These are phyloP conservation scores for Diphasiastrum complanatum DNA, from an alignment of 83 land plant genomes.

Conservation along the genomic window DNA sequence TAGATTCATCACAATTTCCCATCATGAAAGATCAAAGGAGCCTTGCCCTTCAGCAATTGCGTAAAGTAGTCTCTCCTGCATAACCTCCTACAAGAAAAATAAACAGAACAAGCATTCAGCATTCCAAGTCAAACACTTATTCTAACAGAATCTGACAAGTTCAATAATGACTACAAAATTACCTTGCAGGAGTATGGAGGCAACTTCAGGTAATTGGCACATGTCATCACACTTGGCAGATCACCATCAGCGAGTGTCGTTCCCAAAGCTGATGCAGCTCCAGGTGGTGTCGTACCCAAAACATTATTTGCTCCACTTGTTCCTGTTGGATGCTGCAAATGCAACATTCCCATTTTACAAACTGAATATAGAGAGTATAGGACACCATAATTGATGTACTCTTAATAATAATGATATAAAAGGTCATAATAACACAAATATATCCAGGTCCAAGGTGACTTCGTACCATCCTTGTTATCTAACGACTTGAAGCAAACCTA, in stretches of 20 bases:
- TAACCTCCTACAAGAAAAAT: conserved; percentile 50
- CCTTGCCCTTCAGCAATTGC: conserved; percentile 94
- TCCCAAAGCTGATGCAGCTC: conserved; percentile 34
- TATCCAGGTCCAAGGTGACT: no score
- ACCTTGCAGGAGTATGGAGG: conserved; percentile 99
- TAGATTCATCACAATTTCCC: no score
- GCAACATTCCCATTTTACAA: neutral
- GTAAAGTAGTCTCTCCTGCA: conserved; percentile 77
- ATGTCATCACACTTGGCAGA: conserved; percentile 98
- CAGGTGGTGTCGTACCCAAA: conserved; percentile 57
- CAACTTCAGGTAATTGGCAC: conserved; percentile 94
- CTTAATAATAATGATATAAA: no score
- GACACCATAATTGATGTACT: neutral
- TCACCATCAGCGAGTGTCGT: conserved; percentile 77
- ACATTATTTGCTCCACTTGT: conserved; percentile 41
- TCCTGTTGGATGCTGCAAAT: conserved; percentile 59
- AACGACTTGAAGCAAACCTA: no score
- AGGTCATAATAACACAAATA: no score
- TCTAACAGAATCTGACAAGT: conserved; percentile 3
- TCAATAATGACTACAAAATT: conserved; percentile 1
- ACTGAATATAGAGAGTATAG: neutral
- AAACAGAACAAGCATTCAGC: neutral
- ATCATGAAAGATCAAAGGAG: conserved; percentile 85
- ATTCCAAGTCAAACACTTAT: neutral
- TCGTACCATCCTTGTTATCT: no score